These are phyloP conservation scores for Teunomyces gatunensis DNA, from an alignment of 805 yeast genomes.

Conservation along the genomic window DNA sequence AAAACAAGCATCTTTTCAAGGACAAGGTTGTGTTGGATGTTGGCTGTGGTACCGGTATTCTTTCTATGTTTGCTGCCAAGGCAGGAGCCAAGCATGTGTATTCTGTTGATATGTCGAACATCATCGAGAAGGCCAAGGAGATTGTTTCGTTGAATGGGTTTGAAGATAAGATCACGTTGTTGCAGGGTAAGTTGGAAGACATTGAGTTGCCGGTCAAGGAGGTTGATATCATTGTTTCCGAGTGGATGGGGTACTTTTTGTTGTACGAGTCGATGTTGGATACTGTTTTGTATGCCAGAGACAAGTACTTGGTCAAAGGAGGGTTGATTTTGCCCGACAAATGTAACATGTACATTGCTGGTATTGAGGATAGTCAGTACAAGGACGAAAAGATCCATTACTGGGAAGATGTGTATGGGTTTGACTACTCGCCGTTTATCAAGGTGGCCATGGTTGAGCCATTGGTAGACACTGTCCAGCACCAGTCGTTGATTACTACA, in stretches of 20 bases:
- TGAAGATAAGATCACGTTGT: constrained; percentile 77
- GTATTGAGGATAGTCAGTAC: constrained; percentile 89
- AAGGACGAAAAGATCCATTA: constrained; percentile 86
- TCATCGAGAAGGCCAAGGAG: constrained; percentile 93
- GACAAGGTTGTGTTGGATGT: constrained; percentile 95
- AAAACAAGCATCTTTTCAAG: constrained; percentile 84
- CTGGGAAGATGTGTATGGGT: constrained; percentile 98
- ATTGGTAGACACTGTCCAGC: constrained; percentile 90
- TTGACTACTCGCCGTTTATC: constrained; percentile 89
- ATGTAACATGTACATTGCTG: constrained; percentile 84
- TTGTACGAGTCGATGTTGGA: constrained; percentile 97
- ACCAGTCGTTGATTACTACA: constrained; percentile 68
- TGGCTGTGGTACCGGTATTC: constrained; percentile 98
- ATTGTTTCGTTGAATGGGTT: constrained; percentile 83
- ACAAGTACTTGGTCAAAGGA: constrained; percentile 73
- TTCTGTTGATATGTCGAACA: constrained; percentile 96
- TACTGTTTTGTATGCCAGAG: constrained; percentile 92
- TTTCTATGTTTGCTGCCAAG: constrained; percentile 96
- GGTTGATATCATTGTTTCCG: constrained; percentile 94
- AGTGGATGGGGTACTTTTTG: constrained; percentile 99
- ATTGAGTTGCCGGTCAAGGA: constrained; percentile 77
- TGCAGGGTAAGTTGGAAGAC: constrained; percentile 94
- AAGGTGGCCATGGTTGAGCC: constrained; percentile 90
- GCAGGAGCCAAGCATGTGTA: constrained; percentile 99
- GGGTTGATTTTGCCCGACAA: constrained; percentile 96